phyloP scores from a whole-genome alignment of 2,329 filamentous ascomycete genomes.

The Acarospora socialis region DNA sequence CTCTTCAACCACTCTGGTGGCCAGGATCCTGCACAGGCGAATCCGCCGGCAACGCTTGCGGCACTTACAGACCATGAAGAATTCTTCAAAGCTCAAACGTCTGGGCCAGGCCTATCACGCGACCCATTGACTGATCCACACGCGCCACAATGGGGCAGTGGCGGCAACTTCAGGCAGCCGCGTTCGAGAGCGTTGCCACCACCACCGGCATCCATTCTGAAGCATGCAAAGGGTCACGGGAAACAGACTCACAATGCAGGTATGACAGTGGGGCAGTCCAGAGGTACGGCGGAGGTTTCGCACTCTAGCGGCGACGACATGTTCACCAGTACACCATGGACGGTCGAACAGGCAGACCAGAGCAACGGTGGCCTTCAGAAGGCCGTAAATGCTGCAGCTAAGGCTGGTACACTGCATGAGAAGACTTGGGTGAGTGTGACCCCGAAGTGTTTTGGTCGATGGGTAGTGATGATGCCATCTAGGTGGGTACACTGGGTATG shows the following conservation, averaged over 20 bases:
- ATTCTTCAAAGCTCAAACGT: constrained; percentile 39
- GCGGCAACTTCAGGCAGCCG: constrained; percentile 58
- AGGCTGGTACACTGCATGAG: constrained; percentile 54
- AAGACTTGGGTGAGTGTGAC: constrained; percentile 53
- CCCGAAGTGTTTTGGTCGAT: no score
- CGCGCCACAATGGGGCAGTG: constrained; percentile 59
- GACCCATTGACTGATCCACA: constrained; percentile 56
- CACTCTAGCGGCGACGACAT: constrained; percentile 53
- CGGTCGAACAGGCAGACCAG: constrained; percentile 69
- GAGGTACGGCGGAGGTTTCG: constrained; percentile 6
- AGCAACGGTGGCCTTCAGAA: constrained; percentile 88
- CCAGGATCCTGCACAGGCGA: background rate
- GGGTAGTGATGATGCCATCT: constrained; percentile 70
- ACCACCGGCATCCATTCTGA: constrained; percentile 61
- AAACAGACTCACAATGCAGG: constrained; percentile 15
- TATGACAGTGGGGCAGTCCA: constrained; percentile 7
- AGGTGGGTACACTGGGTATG: constrained; percentile 87
- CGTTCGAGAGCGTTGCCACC: constrained; percentile 58
- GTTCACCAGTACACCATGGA: constrained; percentile 70
- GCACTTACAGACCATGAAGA: constrained; percentile 25
- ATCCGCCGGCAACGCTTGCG: background rate
- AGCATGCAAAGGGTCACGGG: constrained; percentile 38
- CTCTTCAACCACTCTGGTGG: no score
- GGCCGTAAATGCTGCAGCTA: constrained; percentile 63
- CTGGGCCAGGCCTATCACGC: constrained; percentile 23